phyloP scores from a whole-genome alignment of 1,284 basidiomycete genomes.

The Ceratobasidium papillatum region DNA sequence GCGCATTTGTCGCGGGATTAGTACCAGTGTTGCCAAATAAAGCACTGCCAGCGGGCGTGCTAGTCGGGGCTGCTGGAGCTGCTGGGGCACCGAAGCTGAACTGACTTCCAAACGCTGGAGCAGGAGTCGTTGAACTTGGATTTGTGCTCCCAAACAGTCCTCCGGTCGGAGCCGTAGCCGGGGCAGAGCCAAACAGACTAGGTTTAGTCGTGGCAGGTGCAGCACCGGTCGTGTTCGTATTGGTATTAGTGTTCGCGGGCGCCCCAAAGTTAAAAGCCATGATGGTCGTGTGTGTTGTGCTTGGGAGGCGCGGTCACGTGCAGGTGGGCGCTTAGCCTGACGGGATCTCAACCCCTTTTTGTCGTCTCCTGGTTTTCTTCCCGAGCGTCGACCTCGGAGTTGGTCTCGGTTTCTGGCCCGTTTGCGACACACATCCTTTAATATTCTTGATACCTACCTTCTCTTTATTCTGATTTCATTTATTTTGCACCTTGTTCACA shows the following conservation, averaged over 20 bases:
- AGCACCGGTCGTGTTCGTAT: background rate
- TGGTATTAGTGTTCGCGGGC: conserved; percentile 18
- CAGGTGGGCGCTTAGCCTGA: background rate
- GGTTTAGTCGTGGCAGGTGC: conserved; percentile 14
- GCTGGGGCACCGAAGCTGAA: conserved; percentile 26
- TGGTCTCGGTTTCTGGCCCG: background rate
- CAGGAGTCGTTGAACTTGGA: background rate
- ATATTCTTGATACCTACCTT: background rate
- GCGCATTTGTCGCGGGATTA: background rate
- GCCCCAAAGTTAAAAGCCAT: conserved; percentile 36
- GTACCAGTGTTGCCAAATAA: conserved; percentile 10
- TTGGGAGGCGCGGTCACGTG: conserved; percentile 32
- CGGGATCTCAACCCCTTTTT: background rate
- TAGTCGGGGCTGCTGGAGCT: background rate
- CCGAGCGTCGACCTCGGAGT: background rate
- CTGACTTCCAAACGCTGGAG: background rate
- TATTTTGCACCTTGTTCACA: background rate
- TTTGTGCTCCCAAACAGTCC: conserved; percentile 33
- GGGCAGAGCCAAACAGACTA: conserved; percentile 24
- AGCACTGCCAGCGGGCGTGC: conserved; percentile 19
- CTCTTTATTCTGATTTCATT: too few relatives aligned
- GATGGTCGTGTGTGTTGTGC: conserved; percentile 30
- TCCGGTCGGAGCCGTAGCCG: conserved; percentile 9
- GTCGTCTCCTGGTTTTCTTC: background rate
- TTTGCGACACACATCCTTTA: background rate